Evolutionary conservation across 352 stramenopile genomes (phyloP), one percentile per base, ranked within the genome.

Genomic region (Thalassiosira mediterranea): DNA sequence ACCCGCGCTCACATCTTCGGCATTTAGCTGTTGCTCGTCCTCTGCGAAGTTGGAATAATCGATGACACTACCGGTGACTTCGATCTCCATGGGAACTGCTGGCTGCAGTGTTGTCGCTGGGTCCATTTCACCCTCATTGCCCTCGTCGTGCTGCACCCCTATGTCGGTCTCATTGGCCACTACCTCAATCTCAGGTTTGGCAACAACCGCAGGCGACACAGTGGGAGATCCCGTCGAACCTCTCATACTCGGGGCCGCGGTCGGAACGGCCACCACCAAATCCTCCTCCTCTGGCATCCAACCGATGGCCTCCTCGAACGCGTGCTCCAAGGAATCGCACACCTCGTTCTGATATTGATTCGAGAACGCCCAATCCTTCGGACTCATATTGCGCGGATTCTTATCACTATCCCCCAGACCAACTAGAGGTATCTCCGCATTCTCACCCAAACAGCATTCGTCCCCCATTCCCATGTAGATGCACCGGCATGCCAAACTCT

Each of bases 371-470:
- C n/a, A n/a, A n/a, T n/a, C n/a, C n/a, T n/a, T n/a, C n/a, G n/a
- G n/a, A n/a, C n/a, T n/a, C n/a, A n/a, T n/a, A n/a, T n/a, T n/a
- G 37, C 37, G 37, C 37, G 37, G 8, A 15, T 44, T 15, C 8
- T 44, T 15, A 44, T 8, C 37, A 15, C 37, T 15, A 15, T 15
- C 37, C 37, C 37, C 37, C 37, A 77, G 63, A 32, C 58, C 67
- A 8, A 19, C 17, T 0, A 77, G 21, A 17, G 26, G 21, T 11
- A 77, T 15, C 28, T 69, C 67, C 0, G 48, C 26, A 29, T 65
- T 31, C 0, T 49, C 11, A 7, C 58, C 68, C 31, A 4, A 44
- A 34, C 67, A 76, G 38, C 68, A 77, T 1, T 15, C 11, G 40
- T 38, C 13, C 26, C 40, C 32, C 23, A 28, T 19, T 15, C 37